Percentiles rank a stretch among this genome's conserved stretches.
Conservation (phyloP, 176 grass and related monocot species). For the Carex myosuroides region DNA sequence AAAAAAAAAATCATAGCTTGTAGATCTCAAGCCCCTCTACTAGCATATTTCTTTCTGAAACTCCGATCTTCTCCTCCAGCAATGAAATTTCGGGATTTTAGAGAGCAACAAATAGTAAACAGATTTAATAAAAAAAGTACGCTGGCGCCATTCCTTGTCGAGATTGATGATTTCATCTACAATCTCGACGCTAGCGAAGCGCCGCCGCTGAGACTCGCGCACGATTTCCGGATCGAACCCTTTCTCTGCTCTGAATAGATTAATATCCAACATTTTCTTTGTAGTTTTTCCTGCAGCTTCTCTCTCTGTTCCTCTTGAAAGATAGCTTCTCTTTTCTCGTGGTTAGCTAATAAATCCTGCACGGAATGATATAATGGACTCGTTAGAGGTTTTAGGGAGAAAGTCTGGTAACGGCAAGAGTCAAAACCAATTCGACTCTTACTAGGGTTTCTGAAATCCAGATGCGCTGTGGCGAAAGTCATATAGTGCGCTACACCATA, state of each 20-base stretch:
- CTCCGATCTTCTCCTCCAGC: neutral
- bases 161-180: slow-evolving; percentile 79
- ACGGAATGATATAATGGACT: neutral
- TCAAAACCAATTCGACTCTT: neutral
- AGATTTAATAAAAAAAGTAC: slow-evolving; percentile 26
- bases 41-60: neutral
- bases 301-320: neutral
- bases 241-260: slow-evolving; percentile 74
- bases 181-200: slow-evolving; percentile 44
- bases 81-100: neutral
- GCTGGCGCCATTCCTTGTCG: slow-evolving; percentile 73
- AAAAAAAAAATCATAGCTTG: neutral
- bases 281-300: neutral
- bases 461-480: neutral
- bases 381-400: neutral
- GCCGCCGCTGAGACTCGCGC: slow-evolving; percentile 64
- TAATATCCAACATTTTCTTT: slow-evolving; percentile 59
- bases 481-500: neutral
- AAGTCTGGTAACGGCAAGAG: neutral
- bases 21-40: neutral
- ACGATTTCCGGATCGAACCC: slow-evolving; percentile 57
- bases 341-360: neutral
- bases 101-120: neutral
- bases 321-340: neutral
- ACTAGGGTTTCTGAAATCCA: neutral